Evolutionary conservation across 805 yeast genomes (phyloP), one percentile per base, ranked within the genome.

Genomic region (Yarrowia divulgata): DNA sequence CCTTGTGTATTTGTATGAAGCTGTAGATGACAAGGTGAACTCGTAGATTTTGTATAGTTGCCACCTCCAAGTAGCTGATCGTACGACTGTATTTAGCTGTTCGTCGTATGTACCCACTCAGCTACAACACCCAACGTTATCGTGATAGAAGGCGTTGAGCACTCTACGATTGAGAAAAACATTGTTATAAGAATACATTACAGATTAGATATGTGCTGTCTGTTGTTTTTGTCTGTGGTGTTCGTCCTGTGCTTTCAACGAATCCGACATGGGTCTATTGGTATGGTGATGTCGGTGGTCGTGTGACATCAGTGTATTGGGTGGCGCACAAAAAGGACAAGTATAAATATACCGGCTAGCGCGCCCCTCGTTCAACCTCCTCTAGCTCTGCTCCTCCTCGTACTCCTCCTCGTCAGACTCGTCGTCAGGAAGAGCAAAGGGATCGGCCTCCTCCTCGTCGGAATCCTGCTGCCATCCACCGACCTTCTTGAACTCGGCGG

Each of bases 401-500:
- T 73, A 73, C 29, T 70, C 71, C 40, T 71, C 71, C 42, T 72
- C 76, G 7, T 67, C 71, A n/a, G 68, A 63, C 16, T 66, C 69
- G 34, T 18, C 40, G 18, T 50, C 62, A 7, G 69, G 62, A 18
- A 54, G 60, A n/a, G 69, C 62, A 54, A 52, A 66, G 3, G 68
- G 68, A 32, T 49, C 68, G 18, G 35, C 43, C 39, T 42, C 50
- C 40, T 72, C 73, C 3, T 72, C 73, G 23, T 76, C 78, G 8
- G 73, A 74, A 40, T 72, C 74, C 29, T 50, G 70, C 68, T 49
- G 71, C 69, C 70, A 70, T 8, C 69, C 70, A 19, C 69, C 73
- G 9, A 52, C 50, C 19, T 70, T 69, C 40, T 69, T 71, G 71
- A 71, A 79, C 72, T 79, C 81, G 6, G 68, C 71, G 8, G 79